Evolutionary conservation across 495 filamentous ascomycete genomes (phyloP), one percentile per base, ranked within the genome.

Genomic region (Podospora comata): DNA sequence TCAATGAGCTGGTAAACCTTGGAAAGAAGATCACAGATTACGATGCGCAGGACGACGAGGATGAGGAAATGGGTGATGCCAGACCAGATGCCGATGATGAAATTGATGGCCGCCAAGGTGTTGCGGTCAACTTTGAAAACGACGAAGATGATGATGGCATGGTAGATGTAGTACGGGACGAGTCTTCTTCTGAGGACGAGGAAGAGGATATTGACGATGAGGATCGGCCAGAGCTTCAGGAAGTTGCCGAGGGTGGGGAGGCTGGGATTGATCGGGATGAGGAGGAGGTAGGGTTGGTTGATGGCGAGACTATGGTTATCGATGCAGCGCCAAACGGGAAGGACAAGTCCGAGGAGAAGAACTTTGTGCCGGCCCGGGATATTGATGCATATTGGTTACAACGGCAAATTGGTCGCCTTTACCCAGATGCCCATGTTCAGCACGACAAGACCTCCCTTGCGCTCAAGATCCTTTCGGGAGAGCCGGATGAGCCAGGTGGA

Each of bases 21-120:
- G 92, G 94, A 39, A 99, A 98, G 83, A 99, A 99, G 79, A 97
- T 99, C 71, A 98, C 96, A 32, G 95, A 99, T 78, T 99, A 97
- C 82, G 92, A 97, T 78, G 92, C 92, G 34, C 93, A 97, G 74
- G 94, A 97, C 73, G 39, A 48, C 13, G 95, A 99, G 28, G 94
- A 97, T 73, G 95, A 97, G 67, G 88, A 93, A 48, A 91, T 94
- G 88, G 91, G 85, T 30, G 82, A 89, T 60, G 88, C 85, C 9
- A 85, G 86, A 64, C 81, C 82, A n/a, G 88, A 84, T 5, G 90
- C 78, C n/a, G 92, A 96, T 73, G 90, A 83, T 32, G 93, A 96
- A 73, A 85, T 97, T 55, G 96, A 97, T 73, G 95, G 97, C 68
- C 87, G 91, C 60, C 92, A 98, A 77, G 95, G 95, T 82, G 94